Base-by-base conservation (phyloP, 2,329 filamentous ascomycete species). In the Exserohilum turcica region DNA sequence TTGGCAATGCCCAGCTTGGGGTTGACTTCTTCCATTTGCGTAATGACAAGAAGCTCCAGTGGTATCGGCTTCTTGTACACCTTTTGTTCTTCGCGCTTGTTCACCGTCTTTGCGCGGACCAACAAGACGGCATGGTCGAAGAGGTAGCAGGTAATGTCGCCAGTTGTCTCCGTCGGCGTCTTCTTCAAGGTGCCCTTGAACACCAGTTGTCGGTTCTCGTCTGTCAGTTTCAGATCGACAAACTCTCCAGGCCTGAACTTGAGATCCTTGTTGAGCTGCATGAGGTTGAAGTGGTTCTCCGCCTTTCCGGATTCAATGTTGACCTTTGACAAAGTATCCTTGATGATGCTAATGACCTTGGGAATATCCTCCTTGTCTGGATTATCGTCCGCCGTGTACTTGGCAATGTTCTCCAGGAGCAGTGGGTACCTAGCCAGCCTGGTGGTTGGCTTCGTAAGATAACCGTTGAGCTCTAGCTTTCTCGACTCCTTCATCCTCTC, bases 171-270 rank as follows among this genome's bases (percentile, higher is more conserved):
- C 0, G 90, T 92, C 0, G 92, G 89, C 4, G 87, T 86, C 79
- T 97, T 97, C 80, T 96, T 97, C 75, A 99, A 84, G 57, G 87
- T 87, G 67, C 91, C 92, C 79, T 97, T 99, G 78, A 93, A 96
- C 58, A 99, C 86, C 65, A 99, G 81, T 74, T 97, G 92, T 54
- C 94, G 89, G 48, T 90, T 90, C 65, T 96, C 92, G 66, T 99
- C 94, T 0, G 92, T 96, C 44, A 99, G 82, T 74, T 96, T 96
- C 57, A 99, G 79, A 72, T 99, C 94, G 42, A 97, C 92, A 68
- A 88, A 90, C 69, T 97, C 93, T 58, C 91, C 91, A 1, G 90
- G 88, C 36, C 89, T 85, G 82, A 96, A 99, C 59, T 93, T 91
- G 60, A 99, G 84, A 65, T 96, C 90, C 64, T 94, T 87, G 71